phyloP scores from a whole-genome alignment of 1,284 basidiomycete species.

The Gymnopus androsaceus region DNA sequence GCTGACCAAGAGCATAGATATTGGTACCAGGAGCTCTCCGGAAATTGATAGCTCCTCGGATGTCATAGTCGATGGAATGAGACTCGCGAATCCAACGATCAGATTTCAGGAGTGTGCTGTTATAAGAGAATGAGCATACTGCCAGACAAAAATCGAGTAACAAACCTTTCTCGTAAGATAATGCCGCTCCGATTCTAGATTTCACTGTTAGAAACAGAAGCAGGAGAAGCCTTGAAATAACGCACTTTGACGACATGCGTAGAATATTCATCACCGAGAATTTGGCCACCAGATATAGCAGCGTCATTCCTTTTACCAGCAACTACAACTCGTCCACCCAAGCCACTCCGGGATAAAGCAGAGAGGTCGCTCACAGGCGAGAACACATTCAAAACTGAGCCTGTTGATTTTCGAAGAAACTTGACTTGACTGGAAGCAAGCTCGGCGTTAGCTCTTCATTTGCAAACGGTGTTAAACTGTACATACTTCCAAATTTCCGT shows the following conservation, averaged over 20 bases:
- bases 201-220: constrained; percentile 12
- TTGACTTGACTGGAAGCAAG: constrained; percentile 70
- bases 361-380: constrained; percentile 88
- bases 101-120: constrained; percentile 84
- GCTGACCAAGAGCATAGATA: constrained; percentile 92
- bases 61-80: constrained; percentile 59
- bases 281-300: constrained; percentile 79
- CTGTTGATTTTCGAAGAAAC: constrained; percentile 71
- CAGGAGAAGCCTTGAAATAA: background rate
- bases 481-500: constrained; percentile 94
- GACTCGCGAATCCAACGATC: constrained; percentile 87
- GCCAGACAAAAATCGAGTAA: constrained; percentile 14
- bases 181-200: constrained; percentile 86
- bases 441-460: constrained; percentile 1
- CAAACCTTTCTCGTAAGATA: constrained; percentile 84
- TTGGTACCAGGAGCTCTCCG: constrained; percentile 82
- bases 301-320: constrained; percentile 74
- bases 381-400: constrained; percentile 70
- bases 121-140: constrained; percentile 8
- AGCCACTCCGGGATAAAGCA: constrained; percentile 67
- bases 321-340: constrained; percentile 54
- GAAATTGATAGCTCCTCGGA: constrained; percentile 95
- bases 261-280: constrained; percentile 92
- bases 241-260: constrained; percentile 86
- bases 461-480: background rate